These are phyloP conservation scores for Nicotiana noctiflora DNA, from an alignment of 257 asterid genomes.

Conservation along the genomic window DNA sequence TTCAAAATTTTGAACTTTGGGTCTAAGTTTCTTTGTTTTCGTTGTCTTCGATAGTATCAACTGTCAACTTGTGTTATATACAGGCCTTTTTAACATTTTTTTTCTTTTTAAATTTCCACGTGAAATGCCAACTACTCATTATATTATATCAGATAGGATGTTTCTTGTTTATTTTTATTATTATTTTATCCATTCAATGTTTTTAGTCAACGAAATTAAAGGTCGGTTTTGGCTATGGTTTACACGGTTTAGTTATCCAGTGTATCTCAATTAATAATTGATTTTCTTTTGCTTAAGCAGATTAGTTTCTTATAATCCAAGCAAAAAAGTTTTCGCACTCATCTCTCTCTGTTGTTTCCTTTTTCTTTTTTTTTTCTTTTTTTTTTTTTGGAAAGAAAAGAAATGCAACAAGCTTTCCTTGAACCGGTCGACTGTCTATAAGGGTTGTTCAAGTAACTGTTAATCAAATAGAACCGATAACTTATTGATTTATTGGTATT, in stretches of 20 bases:
- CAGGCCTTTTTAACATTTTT: background rate
- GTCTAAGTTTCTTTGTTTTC: background rate
- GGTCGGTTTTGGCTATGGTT: background rate
- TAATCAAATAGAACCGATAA: no score
- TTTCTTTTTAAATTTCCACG: background rate
- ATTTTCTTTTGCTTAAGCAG: background rate
- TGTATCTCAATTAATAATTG: background rate
- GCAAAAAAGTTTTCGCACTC: background rate
- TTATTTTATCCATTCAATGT: background rate
- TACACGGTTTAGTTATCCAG: background rate
- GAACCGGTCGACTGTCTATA: no score
- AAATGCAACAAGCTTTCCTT: no score
- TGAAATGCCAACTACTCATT: background rate
- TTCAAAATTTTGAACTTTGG: background rate
- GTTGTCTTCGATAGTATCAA: background rate
- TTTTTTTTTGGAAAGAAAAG: no score
- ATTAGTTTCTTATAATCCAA: background rate
- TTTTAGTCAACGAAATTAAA: background rate
- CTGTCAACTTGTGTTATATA: background rate
- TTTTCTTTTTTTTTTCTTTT: no score
- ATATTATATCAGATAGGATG: background rate
- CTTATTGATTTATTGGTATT: no score
- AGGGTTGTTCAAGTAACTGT: no score
- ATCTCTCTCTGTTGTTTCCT: background rate
- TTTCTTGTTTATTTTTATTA: background rate